Conservation (phyloP, 257 asterid genomes). For the Nicotiana otophora region DNA sequence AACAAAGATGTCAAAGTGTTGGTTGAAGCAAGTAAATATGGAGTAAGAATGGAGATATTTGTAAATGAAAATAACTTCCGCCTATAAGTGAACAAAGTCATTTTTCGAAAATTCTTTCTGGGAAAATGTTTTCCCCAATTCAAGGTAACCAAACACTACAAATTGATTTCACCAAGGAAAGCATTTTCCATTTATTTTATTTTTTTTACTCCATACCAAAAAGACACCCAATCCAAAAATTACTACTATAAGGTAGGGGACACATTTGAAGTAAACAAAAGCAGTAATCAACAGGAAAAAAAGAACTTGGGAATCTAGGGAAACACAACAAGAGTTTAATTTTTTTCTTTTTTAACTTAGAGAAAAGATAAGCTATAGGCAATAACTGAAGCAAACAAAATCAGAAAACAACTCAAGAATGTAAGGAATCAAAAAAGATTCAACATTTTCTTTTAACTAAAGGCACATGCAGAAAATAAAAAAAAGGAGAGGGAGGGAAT, state of each 20-base stretch:
- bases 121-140: not conserved
- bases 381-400: not conserved
- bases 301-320: not conserved
- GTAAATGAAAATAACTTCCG: not conserved
- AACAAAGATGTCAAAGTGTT: not conserved
- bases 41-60: not conserved
- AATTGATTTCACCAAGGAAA: conserved; percentile 5
- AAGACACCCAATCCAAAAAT: not conserved
- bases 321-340: no score
- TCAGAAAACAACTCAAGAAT: not conserved
- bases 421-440: not conserved
- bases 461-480: not conserved
- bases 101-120: not conserved
- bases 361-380: not conserved
- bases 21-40: conserved; percentile 4
- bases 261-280: not conserved
- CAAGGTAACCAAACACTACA: not conserved
- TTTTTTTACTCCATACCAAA: not conserved
- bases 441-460: not conserved
- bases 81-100: not conserved
- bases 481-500: not conserved
- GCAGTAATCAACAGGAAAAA: not conserved
- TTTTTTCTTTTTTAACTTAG: not conserved
- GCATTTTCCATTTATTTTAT: not conserved
- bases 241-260: not conserved